phyloP scores from a whole-genome alignment of 1,284 basidiomycete genomes.

The Golubevia pallescens region DNA sequence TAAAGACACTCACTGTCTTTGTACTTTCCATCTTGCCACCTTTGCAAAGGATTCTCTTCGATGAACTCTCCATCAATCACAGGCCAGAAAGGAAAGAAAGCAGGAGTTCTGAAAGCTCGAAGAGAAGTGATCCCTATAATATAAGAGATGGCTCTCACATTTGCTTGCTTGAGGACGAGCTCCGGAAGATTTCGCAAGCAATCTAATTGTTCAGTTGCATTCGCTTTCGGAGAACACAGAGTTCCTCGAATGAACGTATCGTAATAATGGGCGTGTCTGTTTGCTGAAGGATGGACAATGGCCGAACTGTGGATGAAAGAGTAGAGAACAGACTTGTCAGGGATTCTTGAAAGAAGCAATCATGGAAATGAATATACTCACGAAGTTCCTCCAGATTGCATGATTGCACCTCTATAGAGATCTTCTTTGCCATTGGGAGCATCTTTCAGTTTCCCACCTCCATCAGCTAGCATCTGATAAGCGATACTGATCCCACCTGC shows the following conservation, averaged over 20 bases:
- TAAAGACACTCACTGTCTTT: no score
- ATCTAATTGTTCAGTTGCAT: neutral
- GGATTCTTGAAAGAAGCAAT: no score
- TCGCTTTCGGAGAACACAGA: neutral
- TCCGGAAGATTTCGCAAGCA: neutral
- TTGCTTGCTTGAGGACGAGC: neutral
- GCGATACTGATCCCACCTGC: slow-evolving; percentile 30
- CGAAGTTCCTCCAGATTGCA: slow-evolving; percentile 21
- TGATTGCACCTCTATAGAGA: slow-evolving; percentile 34
- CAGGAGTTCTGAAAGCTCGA: neutral
- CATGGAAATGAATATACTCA: neutral
- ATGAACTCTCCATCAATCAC: neutral
- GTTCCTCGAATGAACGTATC: neutral
- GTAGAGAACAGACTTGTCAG: no score
- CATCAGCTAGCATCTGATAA: slow-evolving; percentile 25
- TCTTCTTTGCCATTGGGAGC: slow-evolving; percentile 9
- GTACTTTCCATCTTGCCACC: no score
- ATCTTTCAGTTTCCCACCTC: slow-evolving; percentile 9
- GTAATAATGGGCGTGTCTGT: neutral
- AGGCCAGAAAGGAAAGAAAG: slow-evolving; percentile 1
- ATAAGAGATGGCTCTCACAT: no score
- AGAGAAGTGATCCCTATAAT: neutral
- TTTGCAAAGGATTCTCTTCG: neutral
- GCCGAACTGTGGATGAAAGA: neutral
- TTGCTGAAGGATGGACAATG: neutral